phyloP scores from a whole-genome alignment of 2,329 filamentous ascomycete genomes.

The Cladophialophora bantiana region DNA sequence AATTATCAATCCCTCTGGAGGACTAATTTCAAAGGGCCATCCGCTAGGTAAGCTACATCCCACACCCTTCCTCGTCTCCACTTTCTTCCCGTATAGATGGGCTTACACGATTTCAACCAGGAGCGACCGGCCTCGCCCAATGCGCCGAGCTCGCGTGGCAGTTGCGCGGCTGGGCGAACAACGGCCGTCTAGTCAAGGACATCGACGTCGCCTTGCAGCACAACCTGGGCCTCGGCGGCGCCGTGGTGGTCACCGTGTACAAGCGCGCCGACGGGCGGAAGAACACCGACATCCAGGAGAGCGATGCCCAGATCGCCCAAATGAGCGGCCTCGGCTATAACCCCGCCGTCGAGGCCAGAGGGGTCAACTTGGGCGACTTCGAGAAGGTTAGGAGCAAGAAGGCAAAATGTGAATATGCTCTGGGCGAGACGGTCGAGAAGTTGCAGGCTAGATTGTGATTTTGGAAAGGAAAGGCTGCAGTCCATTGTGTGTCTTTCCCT shows the following conservation, averaged over 20 bases:
- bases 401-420: constrained; percentile 73
- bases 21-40: constrained; percentile 94
- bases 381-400: constrained; percentile 74
- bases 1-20: constrained; percentile 91
- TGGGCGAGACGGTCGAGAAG: constrained; percentile 76
- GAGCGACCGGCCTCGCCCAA: constrained; percentile 87
- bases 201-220: constrained; percentile 84
- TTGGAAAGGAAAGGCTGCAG: background rate
- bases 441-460: constrained; percentile 69
- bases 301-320: constrained; percentile 69
- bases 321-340: constrained; percentile 82
- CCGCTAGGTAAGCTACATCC: constrained; percentile 68
- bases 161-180: constrained; percentile 93
- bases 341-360: constrained; percentile 84
- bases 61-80: background rate
- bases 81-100: background rate
- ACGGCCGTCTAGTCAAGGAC: constrained; percentile 69
- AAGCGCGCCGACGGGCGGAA: constrained; percentile 76
- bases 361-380: constrained; percentile 79
- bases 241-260: constrained; percentile 89
- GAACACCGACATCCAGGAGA: constrained; percentile 62
- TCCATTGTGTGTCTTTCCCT: background rate
- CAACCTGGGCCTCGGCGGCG: constrained; percentile 89
- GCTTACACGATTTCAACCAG: background rate
- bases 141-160: constrained; percentile 98